Conservation (phyloP, 257 asterid genomes). For the Prunella vulgaris region DNA sequence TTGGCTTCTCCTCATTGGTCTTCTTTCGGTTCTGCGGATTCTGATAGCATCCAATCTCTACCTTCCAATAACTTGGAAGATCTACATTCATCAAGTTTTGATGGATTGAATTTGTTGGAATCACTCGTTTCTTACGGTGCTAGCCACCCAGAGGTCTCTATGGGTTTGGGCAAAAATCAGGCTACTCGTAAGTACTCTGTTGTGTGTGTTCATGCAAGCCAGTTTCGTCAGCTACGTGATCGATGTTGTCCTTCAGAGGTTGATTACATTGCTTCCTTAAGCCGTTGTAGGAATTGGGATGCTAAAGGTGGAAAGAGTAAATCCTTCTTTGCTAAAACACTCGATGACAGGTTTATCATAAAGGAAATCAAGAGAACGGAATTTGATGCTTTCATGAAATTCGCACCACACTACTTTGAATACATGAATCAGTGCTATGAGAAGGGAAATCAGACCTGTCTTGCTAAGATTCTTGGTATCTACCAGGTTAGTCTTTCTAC, state of each 20-base stretch:
- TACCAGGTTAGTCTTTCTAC: conserved; percentile 64
- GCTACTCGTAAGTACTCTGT: conserved; percentile 80
- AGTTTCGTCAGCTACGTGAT: conserved; percentile 61
- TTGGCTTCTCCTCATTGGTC: conserved; percentile 58
- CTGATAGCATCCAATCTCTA: conserved; percentile 44
- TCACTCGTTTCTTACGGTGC: conserved; percentile 58
- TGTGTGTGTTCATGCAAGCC: conserved; percentile 55
- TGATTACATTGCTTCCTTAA: conserved; percentile 73
- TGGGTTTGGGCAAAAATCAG: conserved; percentile 67
- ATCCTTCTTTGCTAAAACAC: conserved; percentile 84
- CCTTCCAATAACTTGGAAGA: conserved; percentile 39
- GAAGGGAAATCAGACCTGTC: conserved; percentile 81
- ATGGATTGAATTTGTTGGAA: conserved; percentile 61
- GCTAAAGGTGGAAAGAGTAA: conserved; percentile 98
- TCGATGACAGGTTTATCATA: conserved; percentile 81
- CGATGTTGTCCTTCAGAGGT: conserved; percentile 81
- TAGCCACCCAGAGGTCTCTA: conserved; percentile 68
- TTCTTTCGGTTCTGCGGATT: conserved; percentile 56
- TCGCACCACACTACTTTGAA: conserved; percentile 64
- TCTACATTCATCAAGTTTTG: conserved; percentile 59
- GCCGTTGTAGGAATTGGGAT: conserved; percentile 89
- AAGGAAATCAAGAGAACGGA: conserved; percentile 84
- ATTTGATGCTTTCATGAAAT: conserved; percentile 76
- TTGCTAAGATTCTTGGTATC: conserved; percentile 89
- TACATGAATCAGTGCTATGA: conserved; percentile 82